phyloP scores from a whole-genome alignment of 345 rosid genomes.

The Orychophragmus violaceus region DNA sequence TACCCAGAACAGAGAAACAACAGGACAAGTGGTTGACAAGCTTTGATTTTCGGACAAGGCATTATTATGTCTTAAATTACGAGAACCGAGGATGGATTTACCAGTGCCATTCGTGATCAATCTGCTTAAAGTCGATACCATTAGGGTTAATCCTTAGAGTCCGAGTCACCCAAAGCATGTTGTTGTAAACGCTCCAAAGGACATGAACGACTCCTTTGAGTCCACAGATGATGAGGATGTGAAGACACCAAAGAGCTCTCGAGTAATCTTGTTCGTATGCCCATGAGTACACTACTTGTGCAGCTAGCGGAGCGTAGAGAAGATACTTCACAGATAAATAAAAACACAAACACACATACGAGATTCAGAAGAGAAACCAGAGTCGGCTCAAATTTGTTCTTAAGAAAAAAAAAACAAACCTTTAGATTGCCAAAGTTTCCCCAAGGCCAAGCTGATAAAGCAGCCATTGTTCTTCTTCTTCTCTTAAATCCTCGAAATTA shows the following conservation, averaged over 20 bases:
- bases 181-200: constrained; percentile 39
- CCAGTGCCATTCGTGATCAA: constrained; percentile 96
- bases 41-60: too few species aligned
- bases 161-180: constrained; percentile 59
- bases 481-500: background rate
- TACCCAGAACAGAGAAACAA: background rate
- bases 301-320: constrained; percentile 64
- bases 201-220: constrained; percentile 39
- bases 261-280: constrained; percentile 35
- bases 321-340: constrained; percentile 48
- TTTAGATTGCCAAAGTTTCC: constrained; percentile 65
- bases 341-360: background rate
- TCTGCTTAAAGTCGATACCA: constrained; percentile 82
- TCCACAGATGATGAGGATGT: constrained; percentile 47
- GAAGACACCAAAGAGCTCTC: constrained; percentile 54
- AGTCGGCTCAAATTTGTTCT: background rate
- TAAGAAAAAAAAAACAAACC: constrained; percentile 35
- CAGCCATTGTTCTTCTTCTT: constrained; percentile 37
- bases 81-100: too few species aligned
- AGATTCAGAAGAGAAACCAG: constrained; percentile 6
- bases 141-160: constrained; percentile 51
- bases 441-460: constrained; percentile 91
- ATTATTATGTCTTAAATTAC: too few species aligned
- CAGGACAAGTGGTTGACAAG: background rate
- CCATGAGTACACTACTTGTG: constrained; percentile 49